Base-by-base conservation (phyloP, 306 rosid species). In the Malus fusca region DNA sequence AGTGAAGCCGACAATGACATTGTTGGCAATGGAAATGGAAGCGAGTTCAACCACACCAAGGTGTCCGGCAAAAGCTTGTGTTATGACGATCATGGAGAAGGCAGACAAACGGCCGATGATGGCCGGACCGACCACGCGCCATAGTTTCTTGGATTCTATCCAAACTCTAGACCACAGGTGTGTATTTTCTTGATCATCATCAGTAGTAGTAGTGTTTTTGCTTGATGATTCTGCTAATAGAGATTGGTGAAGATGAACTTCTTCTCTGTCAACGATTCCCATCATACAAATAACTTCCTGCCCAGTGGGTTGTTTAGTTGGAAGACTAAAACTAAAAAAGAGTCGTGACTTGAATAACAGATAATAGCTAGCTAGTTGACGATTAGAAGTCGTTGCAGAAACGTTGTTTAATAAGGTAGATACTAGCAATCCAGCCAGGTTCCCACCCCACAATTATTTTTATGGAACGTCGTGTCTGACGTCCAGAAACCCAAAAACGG, bases 21-120 rank as follows among this genome's bases (percentile, higher is more conserved):
- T 71, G 23, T 53, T 64, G 13, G 76, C 82, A 30, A 72, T 64
- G 23, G 82, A 63, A 62, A 78, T 26, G 26, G 77, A 56, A 18
- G 82, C 82, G 22, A 78, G 71, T 35, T 78, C 48, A 11, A 48
- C 28, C 43, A 63, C 82, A 8, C 82, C 82, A 11, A 78, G 72
- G 71, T 78, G 82, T 43, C 73, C 77, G 0, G 67, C 72, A 11
- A 78, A 78, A 53, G 82, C 77, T 6, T 72, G 68, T 8, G 82
- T 78, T 14, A 78, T 64, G 33, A 71, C 77, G 33, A 0, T 15
- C 77, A 55, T 64, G 60, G 82, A 63, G 72, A n/a, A 78, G 31
- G 31, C 5, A 23, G 77, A 56, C 12, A 72, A 4, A 9, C 77
- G 82, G 48, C 55, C 6, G 11, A 78, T 8, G n/a, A 72, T 65